These are phyloP conservation scores for Psidium guajava DNA, from an alignment of 345 rosid species.

Conservation along the genomic window DNA sequence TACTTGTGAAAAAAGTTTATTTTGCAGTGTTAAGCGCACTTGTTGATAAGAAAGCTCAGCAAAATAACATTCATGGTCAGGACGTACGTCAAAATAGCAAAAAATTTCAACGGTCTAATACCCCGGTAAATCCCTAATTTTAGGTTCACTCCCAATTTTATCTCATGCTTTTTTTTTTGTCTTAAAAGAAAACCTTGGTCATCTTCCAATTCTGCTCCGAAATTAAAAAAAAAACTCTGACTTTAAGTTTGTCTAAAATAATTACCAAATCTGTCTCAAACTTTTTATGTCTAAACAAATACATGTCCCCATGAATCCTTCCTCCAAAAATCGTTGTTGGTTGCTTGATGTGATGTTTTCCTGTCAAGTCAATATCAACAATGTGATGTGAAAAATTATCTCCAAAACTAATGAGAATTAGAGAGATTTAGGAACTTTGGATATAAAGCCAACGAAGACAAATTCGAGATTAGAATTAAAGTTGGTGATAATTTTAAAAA, in stretches of 20 bases:
- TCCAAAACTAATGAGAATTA: background rate
- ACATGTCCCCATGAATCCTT: too few species aligned
- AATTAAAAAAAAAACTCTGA: too few species aligned
- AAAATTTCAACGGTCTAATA: background rate
- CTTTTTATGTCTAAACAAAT: too few species aligned
- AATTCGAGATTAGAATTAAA: background rate
- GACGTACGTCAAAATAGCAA: background rate
- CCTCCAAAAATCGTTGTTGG: too few species aligned
- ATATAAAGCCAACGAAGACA: background rate
- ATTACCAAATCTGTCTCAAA: too few species aligned
- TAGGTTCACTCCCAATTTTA: background rate
- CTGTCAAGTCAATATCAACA: accelerated
- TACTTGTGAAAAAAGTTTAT: too few species aligned
- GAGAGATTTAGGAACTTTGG: background rate
- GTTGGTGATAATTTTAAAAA: background rate
- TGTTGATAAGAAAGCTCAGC: background rate
- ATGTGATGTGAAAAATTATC: background rate
- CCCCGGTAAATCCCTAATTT: background rate
- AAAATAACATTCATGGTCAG: background rate
- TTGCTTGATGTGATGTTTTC: background rate
- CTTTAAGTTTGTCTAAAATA: too few species aligned
- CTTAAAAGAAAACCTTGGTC: background rate
- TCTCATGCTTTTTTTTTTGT: background rate
- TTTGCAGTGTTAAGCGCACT: too few species aligned
- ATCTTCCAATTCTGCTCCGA: too few species aligned